phyloP scores from a whole-genome alignment of 768 basidiomycete genomes.

The Chiua virens region DNA sequence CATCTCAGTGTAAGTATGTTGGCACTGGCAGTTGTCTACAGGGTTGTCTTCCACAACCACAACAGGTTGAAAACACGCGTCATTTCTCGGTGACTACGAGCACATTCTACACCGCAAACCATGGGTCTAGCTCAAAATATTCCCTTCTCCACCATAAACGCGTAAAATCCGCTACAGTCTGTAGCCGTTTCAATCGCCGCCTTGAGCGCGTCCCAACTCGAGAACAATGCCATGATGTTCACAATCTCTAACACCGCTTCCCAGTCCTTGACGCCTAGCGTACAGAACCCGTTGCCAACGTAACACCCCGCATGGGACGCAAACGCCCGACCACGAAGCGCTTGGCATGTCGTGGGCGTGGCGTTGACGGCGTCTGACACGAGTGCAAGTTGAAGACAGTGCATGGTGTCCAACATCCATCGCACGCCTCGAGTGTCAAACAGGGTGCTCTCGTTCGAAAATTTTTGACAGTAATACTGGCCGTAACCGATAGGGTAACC shows the following conservation, averaged over 20 bases:
- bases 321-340: conserved; percentile 39
- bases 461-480: conserved; percentile 40
- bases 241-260: conserved; percentile 35
- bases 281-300: conserved; percentile 42
- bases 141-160: conserved; percentile 9
- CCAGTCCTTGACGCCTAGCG: conserved; percentile 37
- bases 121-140: conserved; percentile 11
- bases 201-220: conserved; percentile 17
- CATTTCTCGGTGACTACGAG: too few species aligned
- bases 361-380: conserved; percentile 35
- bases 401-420: conserved; percentile 49
- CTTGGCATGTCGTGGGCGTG: conserved; percentile 30
- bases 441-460: conserved; percentile 27
- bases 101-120: too few species aligned
- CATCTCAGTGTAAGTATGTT: conserved; percentile 9
- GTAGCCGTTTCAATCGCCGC: conserved; percentile 3
- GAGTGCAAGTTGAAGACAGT: conserved; percentile 43
- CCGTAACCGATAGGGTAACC: conserved; percentile 49
- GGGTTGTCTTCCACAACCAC: too few species aligned
- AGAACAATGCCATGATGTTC: conserved; percentile 9
- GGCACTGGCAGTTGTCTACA: too few species aligned
- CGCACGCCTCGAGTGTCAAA: conserved; percentile 36
- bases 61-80: too few species aligned
- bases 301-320: conserved; percentile 45
- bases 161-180: conserved; percentile 14